phyloP scores from a whole-genome alignment of 148 eudicot species.

The Bassia scoparia region DNA sequence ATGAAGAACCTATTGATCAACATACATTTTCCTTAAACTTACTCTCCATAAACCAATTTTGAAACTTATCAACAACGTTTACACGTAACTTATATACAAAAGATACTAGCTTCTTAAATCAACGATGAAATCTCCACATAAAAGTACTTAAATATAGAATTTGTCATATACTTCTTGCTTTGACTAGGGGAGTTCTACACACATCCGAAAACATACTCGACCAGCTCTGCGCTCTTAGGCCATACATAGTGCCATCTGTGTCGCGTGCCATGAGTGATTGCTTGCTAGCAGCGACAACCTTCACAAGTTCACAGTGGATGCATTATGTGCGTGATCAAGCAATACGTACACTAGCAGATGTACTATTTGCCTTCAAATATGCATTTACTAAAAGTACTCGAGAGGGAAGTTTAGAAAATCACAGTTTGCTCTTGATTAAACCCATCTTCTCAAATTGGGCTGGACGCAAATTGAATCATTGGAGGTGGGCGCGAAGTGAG shows the following conservation, averaged over 20 bases:
- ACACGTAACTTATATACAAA: slow-evolving; percentile 11
- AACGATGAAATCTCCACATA: slow-evolving; percentile 1
- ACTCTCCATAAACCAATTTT: background rate
- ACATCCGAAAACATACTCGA: background rate
- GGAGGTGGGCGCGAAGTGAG: slow-evolving; percentile 90
- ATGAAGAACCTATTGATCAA: too few species aligned
- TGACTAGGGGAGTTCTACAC: background rate
- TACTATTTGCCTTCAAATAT: background rate
- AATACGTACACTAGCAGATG: background rate
- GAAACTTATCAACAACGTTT: slow-evolving; percentile 6
- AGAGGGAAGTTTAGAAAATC: slow-evolving; percentile 41
- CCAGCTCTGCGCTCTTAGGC: background rate
- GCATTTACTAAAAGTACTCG: too few species aligned
- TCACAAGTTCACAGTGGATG: too few species aligned
- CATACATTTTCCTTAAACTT: too few species aligned
- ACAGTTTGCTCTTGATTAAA: slow-evolving; percentile 51
- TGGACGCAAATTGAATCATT: slow-evolving; percentile 85
- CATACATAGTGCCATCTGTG: background rate
- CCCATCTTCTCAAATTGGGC: slow-evolving; percentile 87
- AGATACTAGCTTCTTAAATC: background rate
- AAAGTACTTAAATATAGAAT: background rate
- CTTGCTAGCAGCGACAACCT: too few species aligned
- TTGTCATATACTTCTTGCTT: background rate
- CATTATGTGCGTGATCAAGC: background rate
- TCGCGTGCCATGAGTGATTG: too few species aligned